Conservation (phyloP, 2,329 filamentous ascomycete species). For the Colletotrichum neosansevieriae region DNA sequence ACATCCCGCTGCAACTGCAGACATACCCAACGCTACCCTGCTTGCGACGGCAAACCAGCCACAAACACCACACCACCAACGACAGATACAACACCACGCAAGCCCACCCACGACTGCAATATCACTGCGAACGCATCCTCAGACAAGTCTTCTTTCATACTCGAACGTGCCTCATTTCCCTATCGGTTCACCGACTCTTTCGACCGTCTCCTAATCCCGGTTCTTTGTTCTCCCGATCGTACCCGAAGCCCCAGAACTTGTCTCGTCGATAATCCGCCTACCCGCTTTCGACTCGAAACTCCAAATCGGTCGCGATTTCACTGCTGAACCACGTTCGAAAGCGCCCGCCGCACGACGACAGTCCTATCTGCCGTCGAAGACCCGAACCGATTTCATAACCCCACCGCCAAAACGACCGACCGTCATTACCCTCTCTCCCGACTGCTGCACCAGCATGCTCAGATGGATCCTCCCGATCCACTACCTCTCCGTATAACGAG, state of each 20-base stretch:
- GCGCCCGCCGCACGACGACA: slow-evolving; percentile 8
- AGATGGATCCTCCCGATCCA: slow-evolving; percentile 38
- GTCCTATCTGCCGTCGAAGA: not conserved
- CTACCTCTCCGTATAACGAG: slow-evolving; percentile 37
- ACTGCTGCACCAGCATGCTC: slow-evolving; percentile 17
- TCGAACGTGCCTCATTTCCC: not conserved
- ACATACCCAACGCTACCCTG: slow-evolving; percentile 32
- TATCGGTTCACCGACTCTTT: not conserved
- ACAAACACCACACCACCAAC: slow-evolving; percentile 31
- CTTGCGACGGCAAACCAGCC: slow-evolving; percentile 10
- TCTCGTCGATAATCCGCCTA: not conserved
- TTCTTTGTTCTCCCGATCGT: slow-evolving; percentile 3
- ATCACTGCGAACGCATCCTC: not conserved
- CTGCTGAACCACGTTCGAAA: not conserved
- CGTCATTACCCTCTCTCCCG: not conserved
- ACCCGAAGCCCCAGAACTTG: slow-evolving; percentile 1
- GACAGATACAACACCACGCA: slow-evolving; percentile 5
- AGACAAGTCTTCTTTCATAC: not conserved
- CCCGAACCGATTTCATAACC: not conserved
- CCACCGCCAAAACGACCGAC: slow-evolving; percentile 11
- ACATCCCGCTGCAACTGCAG: slow-evolving; percentile 12
- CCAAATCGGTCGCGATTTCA: not conserved
- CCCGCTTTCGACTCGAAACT: not conserved
- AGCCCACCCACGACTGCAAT: not conserved
- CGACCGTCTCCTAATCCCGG: not conserved